Evolutionary conservation across 257 asterid species (phyloP), one percentile per base, ranked within the genome.

Genomic region (Avicennia marina): DNA sequence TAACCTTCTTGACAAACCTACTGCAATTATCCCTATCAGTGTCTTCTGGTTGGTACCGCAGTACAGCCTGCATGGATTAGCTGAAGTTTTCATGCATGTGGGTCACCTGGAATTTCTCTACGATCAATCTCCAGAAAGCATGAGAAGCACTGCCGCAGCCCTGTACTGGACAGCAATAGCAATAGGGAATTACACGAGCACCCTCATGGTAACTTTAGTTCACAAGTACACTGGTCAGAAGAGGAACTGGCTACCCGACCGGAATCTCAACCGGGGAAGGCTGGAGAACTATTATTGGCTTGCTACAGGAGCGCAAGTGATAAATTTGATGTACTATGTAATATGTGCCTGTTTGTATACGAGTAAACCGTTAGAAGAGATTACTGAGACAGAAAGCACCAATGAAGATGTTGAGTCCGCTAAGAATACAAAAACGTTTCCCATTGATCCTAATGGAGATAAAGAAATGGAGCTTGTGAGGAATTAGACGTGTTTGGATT

Each of bases 81-180:
- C 83, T 0, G 94, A 90, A 26, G 78, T 83, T 17, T 90, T 90
- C 68, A 73, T 73, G 75, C 24, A 81, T 0, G 86, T 90, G 0
- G 95, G 95, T 1, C 95, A 85, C 24, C 21, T 87, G 42, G 96
- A 90, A 42, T 90, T 87, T 43, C 77, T 90, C 0, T 84, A 84
- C 4, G 94, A 90, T 32, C 98, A 90, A 21, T 77, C 94, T 1
- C 95, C 98, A 0, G 95, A 90, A 56, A 90, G 96, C 68, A 85
- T 90, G 98, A 79, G 91, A 67, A 87, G 91, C 53, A 82, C 89
- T 0, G 98, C 85, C 0, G 78, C 78, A 0, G 95, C 96, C 0
- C 64, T 90, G n/a, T 77, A 79, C 22, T 90, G 91, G 66, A 61
- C 79, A 0, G 82, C 89, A 1, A 73, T 70, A 1, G 79, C 86